phyloP scores from a whole-genome alignment of 1,284 basidiomycete species.

The Abortiporus biennis region DNA sequence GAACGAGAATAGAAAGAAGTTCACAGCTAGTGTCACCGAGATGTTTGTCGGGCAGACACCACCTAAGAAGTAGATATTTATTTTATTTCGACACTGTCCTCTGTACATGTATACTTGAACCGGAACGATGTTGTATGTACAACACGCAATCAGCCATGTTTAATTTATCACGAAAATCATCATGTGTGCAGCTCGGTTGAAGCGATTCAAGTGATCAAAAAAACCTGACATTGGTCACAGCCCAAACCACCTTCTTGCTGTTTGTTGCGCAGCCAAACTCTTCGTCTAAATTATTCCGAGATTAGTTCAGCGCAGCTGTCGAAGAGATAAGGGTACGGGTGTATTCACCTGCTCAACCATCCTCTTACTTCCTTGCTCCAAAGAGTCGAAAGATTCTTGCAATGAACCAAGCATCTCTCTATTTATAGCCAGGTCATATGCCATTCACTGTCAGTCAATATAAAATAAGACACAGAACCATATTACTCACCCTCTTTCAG shows the following conservation, averaged over 20 bases:
- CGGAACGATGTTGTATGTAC: neutral
- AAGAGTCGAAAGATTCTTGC: constrained; percentile 53
- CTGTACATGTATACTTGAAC: constrained; percentile 1
- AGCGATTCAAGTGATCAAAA: too few relatives aligned
- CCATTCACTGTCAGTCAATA: neutral
- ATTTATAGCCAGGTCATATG: neutral
- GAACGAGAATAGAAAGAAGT: constrained; percentile 41
- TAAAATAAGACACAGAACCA: neutral
- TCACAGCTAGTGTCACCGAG: constrained; percentile 34
- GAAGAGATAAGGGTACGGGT: neutral
- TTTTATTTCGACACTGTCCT: neutral
- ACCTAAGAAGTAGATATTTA: neutral
- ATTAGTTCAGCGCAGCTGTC: neutral
- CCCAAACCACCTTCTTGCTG: constrained; percentile 58
- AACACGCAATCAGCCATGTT: too few relatives aligned
- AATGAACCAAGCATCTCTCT: constrained; percentile 56
- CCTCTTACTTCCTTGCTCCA: constrained; percentile 57
- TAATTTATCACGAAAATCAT: too few relatives aligned
- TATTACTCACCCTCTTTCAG: constrained; percentile 58
- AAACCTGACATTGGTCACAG: too few relatives aligned
- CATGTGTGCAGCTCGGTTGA: too few relatives aligned
- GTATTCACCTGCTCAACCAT: constrained; percentile 56
- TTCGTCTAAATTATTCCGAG: constrained; percentile 39
- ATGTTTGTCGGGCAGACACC: constrained; percentile 22
- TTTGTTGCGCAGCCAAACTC: constrained; percentile 51